Evolutionary conservation across 208 protist species (phyloP), one percentile per base, ranked within the genome.

Genomic region (Lotmaria passim): DNA sequence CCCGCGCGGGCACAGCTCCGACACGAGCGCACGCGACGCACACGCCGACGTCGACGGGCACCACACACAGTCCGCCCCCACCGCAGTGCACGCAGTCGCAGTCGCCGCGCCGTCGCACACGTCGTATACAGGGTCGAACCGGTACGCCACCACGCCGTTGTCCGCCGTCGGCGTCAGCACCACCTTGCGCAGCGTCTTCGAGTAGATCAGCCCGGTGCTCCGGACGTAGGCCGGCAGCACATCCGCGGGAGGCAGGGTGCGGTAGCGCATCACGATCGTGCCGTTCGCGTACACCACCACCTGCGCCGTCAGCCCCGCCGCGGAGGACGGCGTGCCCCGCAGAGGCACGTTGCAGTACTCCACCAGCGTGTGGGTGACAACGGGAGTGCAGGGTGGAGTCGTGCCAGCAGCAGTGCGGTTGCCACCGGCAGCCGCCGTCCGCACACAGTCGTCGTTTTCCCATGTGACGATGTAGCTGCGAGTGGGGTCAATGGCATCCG

Each of bases 241-340:
- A 23, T 11, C n/a, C n/a, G n/a, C n/a, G n/a, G n/a, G n/a, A 7
- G 78, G 74, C 39, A 82, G 51, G n/a, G 65, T n/a, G 33, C 41
- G 41, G 77, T 88, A 88, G 26, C 83, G 78, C 59, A 88, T 76
- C 34, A 88, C 63, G 55, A 88, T 74, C 14, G 72, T 78, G 36
- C 83, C 83, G 59, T 81, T 69, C 0, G 56, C 41, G 53, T 69
- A 80, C 41, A 85, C 66, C 64, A 41, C 67, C 19, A 88, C 76
- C 79, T 88, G 83, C 23, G 83, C 79, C 26, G 69, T 88, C 41
- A 88, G 69, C 24, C 19, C 19, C 2, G 26, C 34, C 21, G 12
- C 7, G 0, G 47, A 24, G 11, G 26, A 41, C 14, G 7, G 10
- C 14, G 28, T 5, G 19, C 33, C 47, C 11, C 4, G 5, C 47